Base-by-base conservation (phyloP, 345 rosid genomes). In the Salix udensis region DNA sequence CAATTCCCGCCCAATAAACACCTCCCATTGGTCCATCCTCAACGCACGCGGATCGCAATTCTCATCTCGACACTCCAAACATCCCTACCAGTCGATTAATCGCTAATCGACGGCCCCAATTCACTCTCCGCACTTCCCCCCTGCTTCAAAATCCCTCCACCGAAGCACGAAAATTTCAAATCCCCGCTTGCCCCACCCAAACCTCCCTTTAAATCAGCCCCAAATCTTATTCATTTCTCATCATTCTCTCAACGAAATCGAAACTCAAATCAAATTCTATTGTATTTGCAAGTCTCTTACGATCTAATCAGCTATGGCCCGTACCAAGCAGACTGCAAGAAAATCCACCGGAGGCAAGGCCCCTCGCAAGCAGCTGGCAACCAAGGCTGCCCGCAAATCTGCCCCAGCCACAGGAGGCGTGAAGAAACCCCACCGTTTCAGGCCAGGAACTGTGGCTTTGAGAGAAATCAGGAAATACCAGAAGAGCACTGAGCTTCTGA, bases 271-370 rank as follows among this genome's bases (percentile, higher is more conserved):
- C 39, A 50, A 2, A 1, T 19, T 8, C 21, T 30, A 13, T 11
- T 26, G 10, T 34, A 0, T 4, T 0, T 13, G 11, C 23, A 4
- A 2, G 0, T 26, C 34, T 10, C 12, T 26, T 7, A 16, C 10
- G 18, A 31, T 18, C 9, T 10, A 7, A 30, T 50, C 1, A 19
- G 4, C 26, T 39, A 76, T 77, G 76, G 76, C 80, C 8, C 76
- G 67, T 19, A 72, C 76, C 15, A 77, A 77, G 72, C 67, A 65
- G 23, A 77, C 74, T 2, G 71, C 80, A 9, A 77, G 80, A 19
- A 77, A 77, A 14, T 77, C 67, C 40, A 77, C 72, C 1, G 72
- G 75, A 65, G 80, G 80, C 40, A 77, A 77, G 15, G 80, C 75
- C 19, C 71, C 71, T 1, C 42, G 76, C 3, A 71, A 77, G 46